A percentile compares a stretch with the other conserved stretches of the same genome.
Evolutionary conservation across 208 protist species (phyloP).

Genomic region (Trypanosomatidae sp.): DNA sequence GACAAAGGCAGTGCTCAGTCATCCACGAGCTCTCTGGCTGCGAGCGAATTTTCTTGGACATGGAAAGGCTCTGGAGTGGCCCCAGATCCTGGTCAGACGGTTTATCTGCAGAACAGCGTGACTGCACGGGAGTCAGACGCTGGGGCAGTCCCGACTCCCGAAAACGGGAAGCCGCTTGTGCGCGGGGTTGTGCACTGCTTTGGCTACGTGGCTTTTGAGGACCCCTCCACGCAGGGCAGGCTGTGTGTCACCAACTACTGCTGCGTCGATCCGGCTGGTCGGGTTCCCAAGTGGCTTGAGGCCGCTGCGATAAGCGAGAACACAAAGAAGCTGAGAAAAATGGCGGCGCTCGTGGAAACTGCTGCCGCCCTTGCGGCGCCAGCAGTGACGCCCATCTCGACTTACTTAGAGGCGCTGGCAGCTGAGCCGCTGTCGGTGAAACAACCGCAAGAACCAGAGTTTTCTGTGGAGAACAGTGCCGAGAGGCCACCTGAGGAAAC

Average conservation of each 20-base stretch:
- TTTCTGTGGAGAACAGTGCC: background rate
- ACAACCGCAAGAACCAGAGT: background rate
- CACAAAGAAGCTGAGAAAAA: slow-evolving; percentile 30
- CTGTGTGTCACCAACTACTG: slow-evolving; percentile 35
- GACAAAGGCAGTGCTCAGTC: background rate
- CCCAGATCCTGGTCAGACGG: background rate
- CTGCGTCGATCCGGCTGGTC: slow-evolving; percentile 49
- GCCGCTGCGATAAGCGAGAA: slow-evolving; percentile 29
- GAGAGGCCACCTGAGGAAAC: background rate
- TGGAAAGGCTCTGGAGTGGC: background rate
- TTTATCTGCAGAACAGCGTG: slow-evolving; percentile 37
- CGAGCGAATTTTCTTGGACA: too few relatives aligned
- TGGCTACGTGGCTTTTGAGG: slow-evolving; percentile 33
- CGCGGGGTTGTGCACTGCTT: slow-evolving; percentile 43
- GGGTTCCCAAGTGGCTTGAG: slow-evolving; percentile 47
- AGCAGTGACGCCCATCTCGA: background rate
- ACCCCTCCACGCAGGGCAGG: background rate
- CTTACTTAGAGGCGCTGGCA: background rate
- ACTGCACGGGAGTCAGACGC: slow-evolving; percentile 4
- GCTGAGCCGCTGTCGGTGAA: background rate
- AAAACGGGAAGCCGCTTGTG: slow-evolving; percentile 7
- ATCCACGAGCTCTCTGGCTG: too few relatives aligned
- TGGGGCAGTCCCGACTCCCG: background rate
- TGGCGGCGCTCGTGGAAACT: slow-evolving; percentile 11
- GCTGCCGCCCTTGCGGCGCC: background rate